Conservation (phyloP, 768 basidiomycete species). For the Mycena amicta region DNA sequence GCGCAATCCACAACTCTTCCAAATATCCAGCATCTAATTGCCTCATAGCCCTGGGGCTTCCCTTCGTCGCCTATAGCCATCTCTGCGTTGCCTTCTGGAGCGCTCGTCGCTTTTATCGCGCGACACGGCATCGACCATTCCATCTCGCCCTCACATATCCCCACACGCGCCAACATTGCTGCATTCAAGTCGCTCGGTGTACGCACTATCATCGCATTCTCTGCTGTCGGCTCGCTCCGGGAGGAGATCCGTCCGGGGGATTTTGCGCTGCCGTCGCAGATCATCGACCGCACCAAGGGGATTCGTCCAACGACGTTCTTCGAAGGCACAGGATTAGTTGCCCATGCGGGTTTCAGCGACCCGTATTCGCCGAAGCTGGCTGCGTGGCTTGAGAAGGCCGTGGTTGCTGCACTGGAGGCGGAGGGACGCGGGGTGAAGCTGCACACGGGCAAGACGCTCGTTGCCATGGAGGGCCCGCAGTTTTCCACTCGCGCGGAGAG, state of each 20-base stretch:
- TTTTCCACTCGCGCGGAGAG: constrained; percentile 99
- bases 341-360: constrained; percentile 93
- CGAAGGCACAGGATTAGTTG: constrained; percentile 78
- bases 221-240: constrained; percentile 90
- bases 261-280: constrained; percentile 85
- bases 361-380: constrained; percentile 75
- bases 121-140: constrained; percentile 86
- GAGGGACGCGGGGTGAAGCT: constrained; percentile 66
- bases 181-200: constrained; percentile 93
- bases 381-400: constrained; percentile 64
- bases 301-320: constrained; percentile 90
- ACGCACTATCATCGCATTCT: constrained; percentile 88
- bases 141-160: constrained; percentile 79
- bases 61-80: constrained; percentile 94
- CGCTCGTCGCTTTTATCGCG: constrained; percentile 84
- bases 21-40: background rate
- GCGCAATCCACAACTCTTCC: constrained; percentile 26
- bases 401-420: constrained; percentile 62
- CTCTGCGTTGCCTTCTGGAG: constrained; percentile 79
- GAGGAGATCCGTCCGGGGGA: constrained; percentile 93
- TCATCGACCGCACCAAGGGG: constrained; percentile 97
- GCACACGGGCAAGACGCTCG: constrained; percentile 81
- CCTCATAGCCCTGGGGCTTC: constrained; percentile 83
- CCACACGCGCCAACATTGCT: constrained; percentile 90
- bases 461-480: constrained; percentile 97